A percentile compares a stretch with the other conserved stretches of the same genome.
phyloP scores from a whole-genome alignment of 164 flowering plant species.

The Magnolia sinica region DNA sequence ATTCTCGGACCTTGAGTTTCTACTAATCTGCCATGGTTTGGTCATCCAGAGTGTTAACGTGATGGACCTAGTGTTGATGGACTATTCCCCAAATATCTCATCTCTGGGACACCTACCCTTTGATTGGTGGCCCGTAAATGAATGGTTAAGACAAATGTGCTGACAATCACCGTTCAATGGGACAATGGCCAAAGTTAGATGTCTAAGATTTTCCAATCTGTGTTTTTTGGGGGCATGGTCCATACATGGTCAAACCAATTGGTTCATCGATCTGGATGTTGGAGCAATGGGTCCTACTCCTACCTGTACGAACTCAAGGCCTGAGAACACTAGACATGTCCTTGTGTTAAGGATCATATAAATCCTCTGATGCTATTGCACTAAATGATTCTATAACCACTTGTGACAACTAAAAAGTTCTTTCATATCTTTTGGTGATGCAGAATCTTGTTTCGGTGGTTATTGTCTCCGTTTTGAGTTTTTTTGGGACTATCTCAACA shows the following conservation, averaged over 20 bases:
- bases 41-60: background rate
- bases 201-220: background rate
- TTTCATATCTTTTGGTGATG: slow-evolving; percentile 28
- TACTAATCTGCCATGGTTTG: background rate
- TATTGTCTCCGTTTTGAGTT: slow-evolving; percentile 64
- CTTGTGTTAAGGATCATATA: background rate
- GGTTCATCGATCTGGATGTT: background rate
- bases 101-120: background rate
- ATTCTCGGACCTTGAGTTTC: background rate
- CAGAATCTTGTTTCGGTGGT: slow-evolving; percentile 93
- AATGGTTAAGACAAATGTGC: background rate
- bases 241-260: background rate
- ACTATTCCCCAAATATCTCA: too few relatives aligned
- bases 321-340: background rate
- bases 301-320: background rate
- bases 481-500: slow-evolving; percentile 66
- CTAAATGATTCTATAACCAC: background rate
- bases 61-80: background rate
- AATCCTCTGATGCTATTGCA: background rate
- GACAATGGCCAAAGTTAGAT: background rate
- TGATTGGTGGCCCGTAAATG: background rate
- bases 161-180: background rate
- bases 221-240: background rate
- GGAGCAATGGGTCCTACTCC: background rate
- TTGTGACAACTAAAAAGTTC: slow-evolving; percentile 7